Base-by-base conservation (phyloP, 1,284 basidiomycete species). In the Ganoderma lucidum region DNA sequence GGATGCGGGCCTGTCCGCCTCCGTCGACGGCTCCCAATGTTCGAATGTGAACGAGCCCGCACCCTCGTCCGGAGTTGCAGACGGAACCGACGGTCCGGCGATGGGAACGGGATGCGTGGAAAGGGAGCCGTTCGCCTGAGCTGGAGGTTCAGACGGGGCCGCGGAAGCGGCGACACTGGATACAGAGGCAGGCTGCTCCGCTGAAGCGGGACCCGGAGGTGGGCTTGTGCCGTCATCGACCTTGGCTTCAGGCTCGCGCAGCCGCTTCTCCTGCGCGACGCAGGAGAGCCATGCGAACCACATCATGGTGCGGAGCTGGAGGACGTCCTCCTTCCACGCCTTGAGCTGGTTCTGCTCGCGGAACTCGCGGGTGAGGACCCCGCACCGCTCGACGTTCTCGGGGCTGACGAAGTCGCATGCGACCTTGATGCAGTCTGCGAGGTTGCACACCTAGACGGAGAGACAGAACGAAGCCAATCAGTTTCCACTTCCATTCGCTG, bases 361-460 rank as follows among this genome's bases (percentile, higher is more conserved):
- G 45, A 68, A 65, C 39, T 68, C 62, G 30, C 39, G 45, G 12
- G 63, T 30, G 28, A 65, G 92, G 91, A 39, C 14, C 9, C 28
- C 19, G 79, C 93, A 96, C 19, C 92, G 85, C 64, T 83, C 83
- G 37, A 97, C 88, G 75, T 96, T 97, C 82, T 97, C 93, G 17
- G 94, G 92, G 80, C 91, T 94, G 70, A 97, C 94, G 81, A 96
- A 97, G 81, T 97, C 96, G 69, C 92, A 86, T 15, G 96, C 96
- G 53, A 97, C 92, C 82, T 97, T 97, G 81, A 97, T 90, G 78
- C 94, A 96, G 77, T 97, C 94, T 2, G 93, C 85, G n/a, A 95
- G 80, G 74, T 96, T 95, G 75, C 89, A 89, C 5, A 95, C 93
- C 88, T 68, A 19, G 3, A 39, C 1, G 35, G 17, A 8, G 9